Evolutionary conservation across 176 grass and related monocot species (phyloP).

Genomic region (Alloteropsis semialata): DNA sequence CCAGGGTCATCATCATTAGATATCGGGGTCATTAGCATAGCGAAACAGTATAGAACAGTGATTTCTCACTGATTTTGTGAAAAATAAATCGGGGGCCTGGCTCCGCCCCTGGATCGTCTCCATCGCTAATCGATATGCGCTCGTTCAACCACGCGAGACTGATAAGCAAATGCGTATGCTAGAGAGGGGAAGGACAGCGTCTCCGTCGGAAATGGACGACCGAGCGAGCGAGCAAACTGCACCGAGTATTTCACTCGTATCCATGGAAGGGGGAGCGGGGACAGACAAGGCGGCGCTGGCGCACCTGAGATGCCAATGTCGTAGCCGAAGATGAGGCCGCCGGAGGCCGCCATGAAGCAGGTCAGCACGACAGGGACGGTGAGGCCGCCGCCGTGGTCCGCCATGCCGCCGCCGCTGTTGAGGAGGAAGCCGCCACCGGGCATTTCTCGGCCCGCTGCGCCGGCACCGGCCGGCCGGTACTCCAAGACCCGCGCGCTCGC

Average conservation of each 20-base stretch:
- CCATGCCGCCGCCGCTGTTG: slow-evolving; percentile 9
- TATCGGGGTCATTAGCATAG: too few species aligned
- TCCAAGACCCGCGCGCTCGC: background rate
- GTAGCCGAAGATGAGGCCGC: slow-evolving; percentile 96
- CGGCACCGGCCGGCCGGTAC: background rate
- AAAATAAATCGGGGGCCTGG: too few species aligned
- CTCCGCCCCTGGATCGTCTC: too few species aligned
- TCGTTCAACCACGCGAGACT: background rate
- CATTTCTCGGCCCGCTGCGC: slow-evolving; percentile 13
- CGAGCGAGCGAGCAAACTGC: background rate
- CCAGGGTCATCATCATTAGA: too few species aligned
- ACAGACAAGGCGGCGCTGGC: background rate
- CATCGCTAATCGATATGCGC: background rate
- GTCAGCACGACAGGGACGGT: slow-evolving; percentile 72
- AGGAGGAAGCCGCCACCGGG: slow-evolving; percentile 38
- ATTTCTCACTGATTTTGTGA: too few species aligned
- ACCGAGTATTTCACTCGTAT: background rate
- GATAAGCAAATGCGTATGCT: background rate
- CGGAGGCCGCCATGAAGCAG: slow-evolving; percentile 91
- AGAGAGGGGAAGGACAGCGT: background rate
- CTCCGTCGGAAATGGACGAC: background rate
- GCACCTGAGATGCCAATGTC: slow-evolving; percentile 97
- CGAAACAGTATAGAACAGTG: too few species aligned
- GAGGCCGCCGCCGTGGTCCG: slow-evolving; percentile 54
- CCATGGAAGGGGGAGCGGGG: background rate